Percentiles rank a stretch among this genome's conserved stretches.
Conservation (phyloP, 192 early-diverging fungal genomes). For the Piromyces finnis region DNA sequence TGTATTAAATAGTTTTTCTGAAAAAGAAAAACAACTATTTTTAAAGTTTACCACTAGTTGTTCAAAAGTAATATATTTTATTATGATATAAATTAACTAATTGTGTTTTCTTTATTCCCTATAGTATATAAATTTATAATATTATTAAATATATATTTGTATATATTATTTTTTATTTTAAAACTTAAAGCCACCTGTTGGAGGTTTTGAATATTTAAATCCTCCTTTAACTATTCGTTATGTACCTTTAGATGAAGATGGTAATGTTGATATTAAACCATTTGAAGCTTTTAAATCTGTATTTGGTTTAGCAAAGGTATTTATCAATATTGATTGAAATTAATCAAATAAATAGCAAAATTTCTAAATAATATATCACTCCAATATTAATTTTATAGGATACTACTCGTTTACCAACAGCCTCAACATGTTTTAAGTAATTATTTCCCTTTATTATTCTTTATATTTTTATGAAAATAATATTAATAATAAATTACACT, state of each 20-base stretch:
- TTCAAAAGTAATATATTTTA: neutral
- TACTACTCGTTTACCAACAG: neutral
- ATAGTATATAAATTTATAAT: no score
- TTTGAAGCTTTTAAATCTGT: neutral
- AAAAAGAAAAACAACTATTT: neutral
- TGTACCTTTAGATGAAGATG: neutral
- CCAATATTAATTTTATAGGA: neutral
- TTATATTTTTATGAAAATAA: no score
- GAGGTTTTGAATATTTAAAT: slow-evolving; percentile 33
- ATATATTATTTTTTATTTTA: no score
- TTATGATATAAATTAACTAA: no score
- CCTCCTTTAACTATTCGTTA: slow-evolving; percentile 37
- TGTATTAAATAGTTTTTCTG: neutral
- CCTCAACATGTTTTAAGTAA: neutral
- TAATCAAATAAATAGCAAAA: no score
- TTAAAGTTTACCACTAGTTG: slow-evolving; percentile 1
- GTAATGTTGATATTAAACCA: neutral
- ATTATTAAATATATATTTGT: no score
- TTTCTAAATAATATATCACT: no score
- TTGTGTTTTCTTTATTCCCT: no score
- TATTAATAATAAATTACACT: no score
- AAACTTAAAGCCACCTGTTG: slow-evolving; percentile 27
- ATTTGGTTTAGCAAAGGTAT: neutral
- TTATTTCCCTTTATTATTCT: no score
- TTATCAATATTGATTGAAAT: no score